Evolutionary conservation across 305 asterid genomes (phyloP), one percentile per base, ranked within the genome.

Genomic region (Andrographis paniculata): DNA sequence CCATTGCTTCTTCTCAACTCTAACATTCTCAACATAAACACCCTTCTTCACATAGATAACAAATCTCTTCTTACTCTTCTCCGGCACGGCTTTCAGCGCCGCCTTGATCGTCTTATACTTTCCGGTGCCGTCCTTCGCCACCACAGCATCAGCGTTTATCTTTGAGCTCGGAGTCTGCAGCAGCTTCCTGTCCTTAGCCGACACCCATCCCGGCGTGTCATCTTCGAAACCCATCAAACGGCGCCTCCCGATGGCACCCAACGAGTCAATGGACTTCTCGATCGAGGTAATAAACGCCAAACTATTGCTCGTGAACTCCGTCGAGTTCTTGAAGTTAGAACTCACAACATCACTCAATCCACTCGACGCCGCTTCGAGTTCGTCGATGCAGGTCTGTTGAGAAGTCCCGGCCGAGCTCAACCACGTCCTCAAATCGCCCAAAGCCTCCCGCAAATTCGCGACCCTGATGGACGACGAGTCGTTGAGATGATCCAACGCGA

Each of bases 21-120:
- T 75, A 30, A 87, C 93, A 57, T 76, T 74, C 77, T 87, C 96
- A 40, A 13, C 9, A 47, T 83, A 87, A 20, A 66, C 59, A 0
- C 96, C 94, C 40, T 57, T 71, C 73, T 83, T 87, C 76, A 87
- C 96, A 24, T 83, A 68, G 18, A 83, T 80, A 21, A 80, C 80
- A 22, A 70, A 83, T 47, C 87, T 78, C 72, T 73, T 66, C 13
- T 72, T 45, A 17, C 91, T 83, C 67, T 87, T 78, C 55, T 78
- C 67, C 1, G 93, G 85, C 37, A 79, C 93, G 28, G 61, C 73
- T 48, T 80, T 73, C 1, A 82, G 62, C 3, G 94, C 92, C n/a
- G 71, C 85, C 31, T 56, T 49, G 0, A 87, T 87, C 14, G 72
- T 78, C 69, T 53, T 76, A 38, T 74, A 76, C 54, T 80, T 65